Evolutionary conservation across 768 basidiomycete genomes (phyloP).

Genomic region (Gloeopeniophorella convolvens): DNA sequence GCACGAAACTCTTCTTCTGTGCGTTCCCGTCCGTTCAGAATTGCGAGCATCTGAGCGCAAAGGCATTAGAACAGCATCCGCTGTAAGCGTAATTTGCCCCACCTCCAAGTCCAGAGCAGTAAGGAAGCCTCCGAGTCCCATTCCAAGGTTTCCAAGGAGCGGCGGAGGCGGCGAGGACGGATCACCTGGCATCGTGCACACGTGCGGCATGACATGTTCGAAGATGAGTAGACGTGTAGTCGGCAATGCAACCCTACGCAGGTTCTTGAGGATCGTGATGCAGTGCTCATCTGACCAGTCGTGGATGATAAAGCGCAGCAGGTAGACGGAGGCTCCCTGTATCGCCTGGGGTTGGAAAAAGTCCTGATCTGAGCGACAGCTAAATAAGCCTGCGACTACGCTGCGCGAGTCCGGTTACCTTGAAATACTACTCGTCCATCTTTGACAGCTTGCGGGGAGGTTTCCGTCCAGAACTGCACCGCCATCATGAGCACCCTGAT

Average conservation of each 20-base stretch:
- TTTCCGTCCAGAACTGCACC: neutral
- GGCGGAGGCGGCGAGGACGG: neutral
- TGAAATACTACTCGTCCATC: neutral
- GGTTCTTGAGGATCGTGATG: constrained; percentile 17
- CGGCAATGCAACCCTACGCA: too few species aligned
- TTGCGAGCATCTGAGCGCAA: constrained; percentile 25
- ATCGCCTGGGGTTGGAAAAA: constrained; percentile 18
- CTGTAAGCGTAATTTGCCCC: neutral
- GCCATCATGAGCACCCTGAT: constrained; percentile 33
- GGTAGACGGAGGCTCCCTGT: too few species aligned
- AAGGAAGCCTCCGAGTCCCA: too few species aligned
- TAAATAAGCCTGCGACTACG: neutral
- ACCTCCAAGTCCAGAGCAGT: constrained; percentile 2
- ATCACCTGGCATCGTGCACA: neutral
- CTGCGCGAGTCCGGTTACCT: constrained; percentile 1
- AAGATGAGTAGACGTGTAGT: constrained; percentile 22
- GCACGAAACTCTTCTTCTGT: constrained; percentile 24
- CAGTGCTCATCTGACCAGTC: constrained; percentile 22
- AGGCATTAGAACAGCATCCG: neutral
- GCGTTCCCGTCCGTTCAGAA: constrained; percentile 28
- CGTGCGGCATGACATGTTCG: constrained; percentile 20
- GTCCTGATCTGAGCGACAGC: too few species aligned
- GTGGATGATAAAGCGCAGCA: constrained; percentile 23
- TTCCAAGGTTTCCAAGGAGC: too few species aligned
- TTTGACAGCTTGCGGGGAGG: neutral